Base-by-base conservation (phyloP, 2,329 filamentous ascomycete species). In the Trichoderma lentiforme region DNA sequence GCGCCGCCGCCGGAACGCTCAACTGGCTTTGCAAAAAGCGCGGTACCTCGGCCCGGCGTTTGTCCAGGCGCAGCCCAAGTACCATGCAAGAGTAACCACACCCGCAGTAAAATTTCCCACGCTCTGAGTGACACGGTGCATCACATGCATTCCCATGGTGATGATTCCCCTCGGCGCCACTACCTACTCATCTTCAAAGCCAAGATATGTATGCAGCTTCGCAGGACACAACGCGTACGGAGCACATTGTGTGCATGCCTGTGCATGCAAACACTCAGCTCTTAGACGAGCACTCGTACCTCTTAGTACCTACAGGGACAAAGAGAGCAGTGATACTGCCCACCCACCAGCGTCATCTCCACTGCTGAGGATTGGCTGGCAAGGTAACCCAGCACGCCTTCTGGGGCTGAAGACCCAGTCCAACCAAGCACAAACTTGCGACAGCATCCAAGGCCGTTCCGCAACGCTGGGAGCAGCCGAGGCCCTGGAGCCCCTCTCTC, bases 391-490 rank as follows among this genome's bases (percentile, higher is more conserved):
- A 39, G 60, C 26, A 32, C 68, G 60, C 68, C 58, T 70, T 64
- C 58, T 64, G 68, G 68, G 60, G 68, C 47, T 70, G 58, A 70
- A 32, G 60, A 28, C 32, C 68, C 43, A 24, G 58, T 32, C 28
- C 43, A 15, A 53, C 34, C 67, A 53, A 51, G 61, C 30, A 63
- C 8, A 70, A 51, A 51, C 58, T 30, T 60, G 65, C 66, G 30
- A 61, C n/a, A 34, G 66, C 56, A 61, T 39, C 39, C 57, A 32
- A 51, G 57, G 39, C 56, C 58, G 60, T 70, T 61, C 68, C 68
- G 26, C 58, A 64, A 56, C 47, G 60, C 60, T 70, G 68, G 68
- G 68, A 70, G 58, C 43, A 70, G 68, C 68, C 58, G 68, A 70
- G 68, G 66, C 66, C 68, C 64, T 64, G 58, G 18, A 24, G 9